Base-by-base conservation (phyloP, 2,329 filamentous ascomycete species). In the Boeremia lycopersici region DNA sequence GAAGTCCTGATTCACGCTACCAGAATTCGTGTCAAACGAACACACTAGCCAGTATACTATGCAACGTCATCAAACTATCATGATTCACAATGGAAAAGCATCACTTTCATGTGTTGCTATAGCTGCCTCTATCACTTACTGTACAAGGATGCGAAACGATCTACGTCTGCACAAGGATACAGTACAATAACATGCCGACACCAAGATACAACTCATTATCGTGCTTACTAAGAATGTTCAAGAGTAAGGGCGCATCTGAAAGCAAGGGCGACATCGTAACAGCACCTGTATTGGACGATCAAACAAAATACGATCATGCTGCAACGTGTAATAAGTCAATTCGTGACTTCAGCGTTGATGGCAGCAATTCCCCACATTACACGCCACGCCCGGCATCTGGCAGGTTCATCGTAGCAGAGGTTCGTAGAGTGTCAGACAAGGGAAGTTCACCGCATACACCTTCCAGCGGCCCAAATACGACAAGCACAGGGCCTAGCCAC, bases 221-320 rank as follows among this genome's bases (percentile, higher is more conserved):
- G 15, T 30, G 42, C 13, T 19, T 47, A 6, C 13, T 47, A 1
- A 15, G 17, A 3, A 12, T 40, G 11, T 29, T 51, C 39, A 60
- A 33, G 25, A 42, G 28, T 2, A 54, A 34, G 23, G 30, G 34
- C 3, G 13, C 17, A 9, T 13, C 17, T 4, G 23, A 19, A 11
- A 6, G 29, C 2, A 60, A 47, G 7, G 33, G 34, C 10, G 51
- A 46, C 4, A 54, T 40, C n/a, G 45, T 57, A 39, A 60, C 52
- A 19, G 54, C 47, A 25, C 1, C 42, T 13, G 39, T 30, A n/a
- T 17, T 12, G 17, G 17, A 13, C 17, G 25, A 7, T 2, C 36
- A 46, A 7, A 30, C 9, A 3, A 9, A 5, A 5, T 17, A 35
- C 7, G 9, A 36, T 17, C 15, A 19, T 19, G 10, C n/a, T 19